A percentile compares a stretch with the other conserved stretches of the same genome.
These are phyloP conservation scores for Eustoma russellianum DNA, from an alignment of 257 asterid genomes.

Conservation along the genomic window DNA sequence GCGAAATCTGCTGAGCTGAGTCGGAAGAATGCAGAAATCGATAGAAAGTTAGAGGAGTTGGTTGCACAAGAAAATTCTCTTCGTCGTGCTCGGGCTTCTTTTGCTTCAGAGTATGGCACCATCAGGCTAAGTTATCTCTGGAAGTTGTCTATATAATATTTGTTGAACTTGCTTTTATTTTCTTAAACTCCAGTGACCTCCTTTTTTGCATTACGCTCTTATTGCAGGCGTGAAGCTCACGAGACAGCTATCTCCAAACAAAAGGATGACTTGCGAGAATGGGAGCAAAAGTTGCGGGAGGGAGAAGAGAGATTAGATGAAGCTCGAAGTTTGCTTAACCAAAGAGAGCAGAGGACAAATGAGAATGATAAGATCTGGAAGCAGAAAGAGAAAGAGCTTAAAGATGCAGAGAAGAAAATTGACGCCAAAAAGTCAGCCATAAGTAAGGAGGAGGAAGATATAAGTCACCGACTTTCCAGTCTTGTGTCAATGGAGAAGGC, in stretches of 20 bases:
- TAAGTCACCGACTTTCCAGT: constrained; percentile 44
- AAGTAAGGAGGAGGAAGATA: constrained; percentile 76
- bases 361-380: constrained; percentile 60
- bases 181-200: too few relatives aligned
- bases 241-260: constrained; percentile 57
- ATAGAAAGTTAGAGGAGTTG: constrained; percentile 62
- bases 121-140: background rate
- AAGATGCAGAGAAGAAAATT: constrained; percentile 55
- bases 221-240: constrained; percentile 62
- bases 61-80: constrained; percentile 71
- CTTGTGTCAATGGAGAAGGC: constrained; percentile 66
- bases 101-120: constrained; percentile 55
- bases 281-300: constrained; percentile 76
- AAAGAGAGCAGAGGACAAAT: constrained; percentile 87
- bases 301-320: constrained; percentile 88
- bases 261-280: constrained; percentile 80
- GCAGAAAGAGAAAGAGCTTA: constrained; percentile 67
- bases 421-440: constrained; percentile 45
- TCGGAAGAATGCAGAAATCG: constrained; percentile 75
- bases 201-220: background rate
- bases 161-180: too few relatives aligned
- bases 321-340: constrained; percentile 71
- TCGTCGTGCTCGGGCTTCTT: constrained; percentile 65
- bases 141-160: too few relatives aligned
- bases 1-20: constrained; percentile 88